Evolutionary conservation across 177 flowering plant species (phyloP).

Genomic region (Tripterygium wilfordii): DNA sequence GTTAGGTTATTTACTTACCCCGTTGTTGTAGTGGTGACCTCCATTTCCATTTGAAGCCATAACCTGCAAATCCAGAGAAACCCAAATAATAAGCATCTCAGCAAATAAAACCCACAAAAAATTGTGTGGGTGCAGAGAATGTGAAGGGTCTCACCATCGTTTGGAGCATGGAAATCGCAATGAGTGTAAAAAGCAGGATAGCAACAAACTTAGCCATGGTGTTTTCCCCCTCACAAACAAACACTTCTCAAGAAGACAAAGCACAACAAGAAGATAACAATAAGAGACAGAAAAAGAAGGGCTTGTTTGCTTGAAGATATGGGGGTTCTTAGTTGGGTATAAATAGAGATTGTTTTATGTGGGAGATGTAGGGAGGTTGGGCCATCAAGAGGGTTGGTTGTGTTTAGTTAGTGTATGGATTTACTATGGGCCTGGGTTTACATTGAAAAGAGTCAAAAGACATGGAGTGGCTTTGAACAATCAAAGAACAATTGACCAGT

Average conservation of each 20-base stretch:
- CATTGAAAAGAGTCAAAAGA: no score
- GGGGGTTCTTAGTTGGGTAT: no score
- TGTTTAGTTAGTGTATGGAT: no score
- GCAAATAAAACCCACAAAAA: no score
- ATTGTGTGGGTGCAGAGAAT: no score
- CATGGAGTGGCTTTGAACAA: no score
- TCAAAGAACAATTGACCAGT: no score
- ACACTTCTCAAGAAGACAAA: neutral
- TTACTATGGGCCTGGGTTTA: no score
- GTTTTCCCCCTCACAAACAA: constrained; percentile 8
- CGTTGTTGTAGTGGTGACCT: constrained; percentile 29
- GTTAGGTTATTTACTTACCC: no score
- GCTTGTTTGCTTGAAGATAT: neutral
- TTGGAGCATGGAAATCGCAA: constrained; percentile 56
- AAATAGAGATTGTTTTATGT: neutral
- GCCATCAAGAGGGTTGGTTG: no score
- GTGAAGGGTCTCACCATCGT: constrained; percentile 29
- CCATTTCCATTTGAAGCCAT: constrained; percentile 29
- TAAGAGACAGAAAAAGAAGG: neutral
- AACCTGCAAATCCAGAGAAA: constrained; percentile 23
- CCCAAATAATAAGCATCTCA: no score
- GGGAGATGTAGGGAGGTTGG: no score
- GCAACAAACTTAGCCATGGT: constrained; percentile 45
- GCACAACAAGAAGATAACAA: neutral
- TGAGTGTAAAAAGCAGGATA: constrained; percentile 38